Evolutionary conservation across 208 protist genomes (phyloP).

Genomic region (Trypanosoma theileri): DNA sequence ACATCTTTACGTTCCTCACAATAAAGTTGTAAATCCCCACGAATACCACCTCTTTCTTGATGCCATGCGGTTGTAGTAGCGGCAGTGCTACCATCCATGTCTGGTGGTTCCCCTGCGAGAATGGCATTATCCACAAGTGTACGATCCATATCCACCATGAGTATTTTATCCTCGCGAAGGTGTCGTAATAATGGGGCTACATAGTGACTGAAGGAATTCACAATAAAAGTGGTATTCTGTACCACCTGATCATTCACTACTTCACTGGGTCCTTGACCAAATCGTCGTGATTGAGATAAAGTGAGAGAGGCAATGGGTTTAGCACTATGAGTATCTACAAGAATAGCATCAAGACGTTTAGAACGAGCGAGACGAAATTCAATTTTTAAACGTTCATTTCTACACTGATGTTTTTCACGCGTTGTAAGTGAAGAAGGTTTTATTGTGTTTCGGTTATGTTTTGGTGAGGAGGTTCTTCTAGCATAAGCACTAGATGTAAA

Average conservation of each 20-base stretch:
- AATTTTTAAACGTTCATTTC: slow-evolving; percentile 63
- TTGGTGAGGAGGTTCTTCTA: background rate
- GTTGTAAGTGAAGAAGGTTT: slow-evolving; percentile 27
- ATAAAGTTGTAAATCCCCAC: slow-evolving; percentile 13
- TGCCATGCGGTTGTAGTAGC: background rate
- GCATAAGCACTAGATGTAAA: too few relatives aligned
- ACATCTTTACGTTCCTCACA: slow-evolving; percentile 49
- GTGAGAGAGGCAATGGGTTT: slow-evolving; percentile 61
- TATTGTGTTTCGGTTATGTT: background rate
- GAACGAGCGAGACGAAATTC: slow-evolving; percentile 68
- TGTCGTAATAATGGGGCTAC: slow-evolving; percentile 56
- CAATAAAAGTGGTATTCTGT: slow-evolving; percentile 40
- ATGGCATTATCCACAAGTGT: slow-evolving; percentile 85
- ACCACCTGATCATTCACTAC: slow-evolving; percentile 18
- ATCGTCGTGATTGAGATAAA: slow-evolving; percentile 24
- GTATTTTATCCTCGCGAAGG: slow-evolving; percentile 55
- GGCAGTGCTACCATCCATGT: background rate
- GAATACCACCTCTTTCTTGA: background rate
- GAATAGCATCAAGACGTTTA: slow-evolving; percentile 55
- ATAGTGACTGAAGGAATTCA: slow-evolving; percentile 61
- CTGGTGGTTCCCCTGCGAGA: slow-evolving; percentile 14
- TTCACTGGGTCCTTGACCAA: background rate
- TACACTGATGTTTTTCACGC: slow-evolving; percentile 51
- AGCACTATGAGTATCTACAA: slow-evolving; percentile 45
- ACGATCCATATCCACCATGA: slow-evolving; percentile 85